These are phyloP conservation scores for Sporobolomyces phaffii DNA, from an alignment of 768 basidiomycete species.

Conservation along the genomic window DNA sequence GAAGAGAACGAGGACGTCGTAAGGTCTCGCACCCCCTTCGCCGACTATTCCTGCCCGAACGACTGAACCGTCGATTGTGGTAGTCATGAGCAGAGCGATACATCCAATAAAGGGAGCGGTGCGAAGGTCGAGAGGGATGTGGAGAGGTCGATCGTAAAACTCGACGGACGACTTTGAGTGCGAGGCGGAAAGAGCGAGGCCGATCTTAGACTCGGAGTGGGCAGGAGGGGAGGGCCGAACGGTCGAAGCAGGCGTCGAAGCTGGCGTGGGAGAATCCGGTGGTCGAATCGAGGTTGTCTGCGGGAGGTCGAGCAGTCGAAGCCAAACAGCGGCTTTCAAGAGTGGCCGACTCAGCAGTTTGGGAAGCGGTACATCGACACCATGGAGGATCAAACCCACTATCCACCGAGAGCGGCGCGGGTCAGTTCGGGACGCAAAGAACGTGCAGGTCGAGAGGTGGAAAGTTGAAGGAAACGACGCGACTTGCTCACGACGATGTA, in stretches of 20 bases:
- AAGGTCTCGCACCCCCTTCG: conserved; percentile 68
- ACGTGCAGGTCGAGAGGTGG: neutral
- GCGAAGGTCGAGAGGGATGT: conserved; percentile 40
- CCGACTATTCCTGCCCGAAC: conserved; percentile 75
- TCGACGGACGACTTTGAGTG: neutral
- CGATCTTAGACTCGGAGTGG: conserved; percentile 3
- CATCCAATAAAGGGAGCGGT: conserved; percentile 51
- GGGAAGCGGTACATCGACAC: conserved; percentile 27
- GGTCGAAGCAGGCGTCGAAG: neutral
- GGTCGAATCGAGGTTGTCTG: neutral
- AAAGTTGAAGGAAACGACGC: neutral
- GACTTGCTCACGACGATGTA: conserved; percentile 38
- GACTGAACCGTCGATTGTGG: conserved; percentile 49
- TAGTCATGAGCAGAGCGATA: conserved; percentile 48
- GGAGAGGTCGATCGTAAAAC: conserved; percentile 7
- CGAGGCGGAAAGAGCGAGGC: neutral
- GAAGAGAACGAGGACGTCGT: conserved; percentile 89
- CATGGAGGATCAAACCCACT: conserved; percentile 36
- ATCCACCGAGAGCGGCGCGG: neutral
- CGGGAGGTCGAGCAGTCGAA: conserved; percentile 32
- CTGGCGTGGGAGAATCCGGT: neutral
- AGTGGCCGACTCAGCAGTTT: neutral
- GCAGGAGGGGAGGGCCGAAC: neutral
- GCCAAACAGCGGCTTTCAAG: neutral
- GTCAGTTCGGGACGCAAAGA: neutral